Evolutionary conservation across 306 rosid species (phyloP).

Genomic region (Trifolium fragiferum): DNA sequence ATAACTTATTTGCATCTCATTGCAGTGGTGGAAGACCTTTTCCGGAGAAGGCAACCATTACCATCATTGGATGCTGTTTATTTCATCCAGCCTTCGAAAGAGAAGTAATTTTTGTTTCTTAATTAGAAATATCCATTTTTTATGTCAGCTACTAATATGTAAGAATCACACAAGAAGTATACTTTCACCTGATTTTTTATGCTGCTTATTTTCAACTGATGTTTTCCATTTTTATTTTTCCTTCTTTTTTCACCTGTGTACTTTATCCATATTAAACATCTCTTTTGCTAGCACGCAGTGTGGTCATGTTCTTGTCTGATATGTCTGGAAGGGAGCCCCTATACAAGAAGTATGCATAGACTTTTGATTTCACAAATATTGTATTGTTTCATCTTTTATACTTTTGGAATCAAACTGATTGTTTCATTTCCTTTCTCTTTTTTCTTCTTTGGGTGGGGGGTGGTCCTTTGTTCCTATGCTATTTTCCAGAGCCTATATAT

Average conservation of each 20-base stretch:
- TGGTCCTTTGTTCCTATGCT: conserved; percentile 20
- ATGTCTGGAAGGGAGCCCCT: conserved; percentile 99
- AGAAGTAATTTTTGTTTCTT: conserved; percentile 64
- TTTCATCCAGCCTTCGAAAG: conserved; percentile 88
- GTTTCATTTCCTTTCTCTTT: background rate
- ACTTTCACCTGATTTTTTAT: conserved; percentile 9
- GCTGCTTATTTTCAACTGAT: background rate
- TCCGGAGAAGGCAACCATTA: conserved; percentile 93
- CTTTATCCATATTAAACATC: conserved; percentile 50
- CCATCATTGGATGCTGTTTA: conserved; percentile 93
- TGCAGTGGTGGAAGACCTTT: conserved; percentile 98
- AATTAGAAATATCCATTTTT: conserved; percentile 13
- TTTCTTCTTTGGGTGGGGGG: background rate
- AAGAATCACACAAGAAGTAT: conserved; percentile 4
- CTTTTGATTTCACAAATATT: conserved; percentile 14
- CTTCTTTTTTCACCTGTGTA: conserved; percentile 4
- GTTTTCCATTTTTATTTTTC: background rate
- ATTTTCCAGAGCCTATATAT: conserved; percentile 74
- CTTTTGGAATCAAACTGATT: conserved; percentile 36
- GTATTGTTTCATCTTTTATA: conserved; percentile 15
- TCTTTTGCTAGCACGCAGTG: conserved; percentile 87
- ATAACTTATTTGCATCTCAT: conserved; percentile 37
- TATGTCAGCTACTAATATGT: background rate
- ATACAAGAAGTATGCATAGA: conserved; percentile 76
- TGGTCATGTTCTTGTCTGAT: conserved; percentile 94